These are phyloP conservation scores for Microdochium paspali DNA, from an alignment of 2,329 filamentous ascomycete species.

Conservation along the genomic window DNA sequence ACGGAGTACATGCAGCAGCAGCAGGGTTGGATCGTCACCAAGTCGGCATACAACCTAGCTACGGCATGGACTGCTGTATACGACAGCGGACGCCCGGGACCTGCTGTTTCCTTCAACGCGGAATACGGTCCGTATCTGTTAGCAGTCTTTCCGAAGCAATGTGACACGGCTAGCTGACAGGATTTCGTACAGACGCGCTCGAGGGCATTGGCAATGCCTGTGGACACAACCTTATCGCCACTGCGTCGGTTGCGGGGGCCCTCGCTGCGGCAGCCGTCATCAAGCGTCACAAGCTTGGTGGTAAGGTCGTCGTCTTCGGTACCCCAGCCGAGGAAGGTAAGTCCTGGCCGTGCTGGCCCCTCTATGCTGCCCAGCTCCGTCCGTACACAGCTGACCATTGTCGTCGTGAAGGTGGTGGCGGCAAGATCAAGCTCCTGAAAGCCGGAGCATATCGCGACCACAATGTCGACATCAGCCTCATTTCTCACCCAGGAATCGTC, in stretches of 20 bases:
- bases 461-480: slow-evolving; percentile 25
- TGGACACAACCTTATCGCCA: slow-evolving; percentile 45
- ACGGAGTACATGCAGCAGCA: slow-evolving; percentile 34
- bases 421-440: slow-evolving; percentile 35
- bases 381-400: background rate
- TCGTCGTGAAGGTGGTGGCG: slow-evolving; percentile 27
- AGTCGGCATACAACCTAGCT: slow-evolving; percentile 38
- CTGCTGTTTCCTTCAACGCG: slow-evolving; percentile 34
- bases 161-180: slow-evolving; percentile 5
- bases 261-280: slow-evolving; percentile 36
- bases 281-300: slow-evolving; percentile 27
- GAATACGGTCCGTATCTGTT: slow-evolving; percentile 35
- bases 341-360: background rate
- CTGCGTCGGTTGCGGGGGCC: slow-evolving; percentile 33
- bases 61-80: slow-evolving; percentile 44
- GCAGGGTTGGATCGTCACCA: slow-evolving; percentile 38
- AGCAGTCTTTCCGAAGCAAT: too few relatives aligned
- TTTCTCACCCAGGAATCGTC: slow-evolving; percentile 32
- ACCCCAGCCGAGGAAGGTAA: slow-evolving; percentile 43
- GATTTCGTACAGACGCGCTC: slow-evolving; percentile 29
- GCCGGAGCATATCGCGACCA: slow-evolving; percentile 32
- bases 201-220: slow-evolving; percentile 42
- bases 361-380: background rate
- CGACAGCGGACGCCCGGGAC: slow-evolving; percentile 33
- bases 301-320: slow-evolving; percentile 36